phyloP scores from a whole-genome alignment of 495 filamentous ascomycete species.

The Penicillium bialowiezense region DNA sequence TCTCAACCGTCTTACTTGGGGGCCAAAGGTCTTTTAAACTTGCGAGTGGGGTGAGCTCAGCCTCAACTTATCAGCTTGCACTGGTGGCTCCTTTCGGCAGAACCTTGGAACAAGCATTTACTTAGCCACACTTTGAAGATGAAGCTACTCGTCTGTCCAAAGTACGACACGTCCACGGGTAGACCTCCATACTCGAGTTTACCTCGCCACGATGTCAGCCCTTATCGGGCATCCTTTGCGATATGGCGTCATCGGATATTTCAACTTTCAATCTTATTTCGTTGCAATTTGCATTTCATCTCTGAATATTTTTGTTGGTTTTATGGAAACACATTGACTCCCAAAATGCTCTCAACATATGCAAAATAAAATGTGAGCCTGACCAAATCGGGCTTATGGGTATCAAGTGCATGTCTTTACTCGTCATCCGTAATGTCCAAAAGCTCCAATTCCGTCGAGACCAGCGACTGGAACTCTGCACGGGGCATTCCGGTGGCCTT shows the following conservation, averaged over 20 bases:
- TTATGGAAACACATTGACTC: background rate
- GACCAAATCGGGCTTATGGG: slow-evolving; percentile 20
- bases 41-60: slow-evolving; percentile 2
- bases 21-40: background rate
- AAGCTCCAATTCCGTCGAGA: slow-evolving; percentile 76
- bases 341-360: slow-evolving; percentile 7
- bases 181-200: too few relatives aligned
- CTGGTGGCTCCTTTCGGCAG: background rate
- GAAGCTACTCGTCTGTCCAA: background rate
- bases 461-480: slow-evolving; percentile 76
- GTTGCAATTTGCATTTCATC: too few relatives aligned
- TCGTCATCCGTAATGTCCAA: slow-evolving; percentile 74
- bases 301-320: background rate
- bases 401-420: slow-evolving; percentile 25
- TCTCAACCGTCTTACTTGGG: background rate
- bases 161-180: too few relatives aligned
- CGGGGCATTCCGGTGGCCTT: slow-evolving; percentile 76
- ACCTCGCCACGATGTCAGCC: background rate
- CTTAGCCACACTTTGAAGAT: background rate
- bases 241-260: slow-evolving; percentile 2
- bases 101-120: background rate
- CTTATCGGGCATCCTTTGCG: slow-evolving; percentile 6
- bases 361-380: slow-evolving; percentile 10
- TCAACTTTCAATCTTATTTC: background rate
- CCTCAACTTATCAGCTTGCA: background rate